Percentiles rank a stretch among this genome's conserved stretches.
phyloP scores from a whole-genome alignment of 208 protist species.

The Novymonas esmeraldas region DNA sequence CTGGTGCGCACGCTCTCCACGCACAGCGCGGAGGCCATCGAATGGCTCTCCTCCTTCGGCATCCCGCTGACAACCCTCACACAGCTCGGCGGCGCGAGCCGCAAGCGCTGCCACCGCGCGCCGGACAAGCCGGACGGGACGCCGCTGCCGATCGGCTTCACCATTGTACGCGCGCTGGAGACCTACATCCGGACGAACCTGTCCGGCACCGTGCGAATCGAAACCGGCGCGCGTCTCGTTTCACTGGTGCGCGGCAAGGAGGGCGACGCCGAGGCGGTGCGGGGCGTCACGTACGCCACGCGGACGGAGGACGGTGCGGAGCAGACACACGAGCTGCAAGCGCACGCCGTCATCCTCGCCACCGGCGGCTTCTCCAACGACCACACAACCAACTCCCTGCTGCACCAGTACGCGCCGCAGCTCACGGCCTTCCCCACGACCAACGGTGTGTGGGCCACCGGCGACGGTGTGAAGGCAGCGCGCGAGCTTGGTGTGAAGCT shows the following conservation, averaged over 20 bases:
- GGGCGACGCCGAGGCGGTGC: conserved; percentile 28
- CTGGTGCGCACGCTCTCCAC: conserved; percentile 87
- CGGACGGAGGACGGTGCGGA: conserved; percentile 15
- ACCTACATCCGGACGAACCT: conserved; percentile 74
- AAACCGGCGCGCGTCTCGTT: conserved; percentile 49
- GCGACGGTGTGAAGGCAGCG: conserved; percentile 87
- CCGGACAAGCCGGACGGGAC: conserved; percentile 74
- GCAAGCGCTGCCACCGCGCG: conserved; percentile 86
- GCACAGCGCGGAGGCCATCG: conserved; percentile 66
- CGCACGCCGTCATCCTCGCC: conserved; percentile 85
- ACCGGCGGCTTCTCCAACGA: conserved; percentile 92
- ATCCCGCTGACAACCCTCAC: conserved; percentile 83
- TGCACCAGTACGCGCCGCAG: conserved; percentile 81
- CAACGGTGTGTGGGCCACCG: conserved; percentile 83
- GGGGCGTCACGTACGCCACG: conserved; percentile 41
- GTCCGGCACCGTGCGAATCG: conserved; percentile 57
- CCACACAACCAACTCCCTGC: conserved; percentile 53
- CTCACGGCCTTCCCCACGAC: conserved; percentile 68
- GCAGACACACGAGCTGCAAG: conserved; percentile 36
- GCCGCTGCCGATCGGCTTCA: conserved; percentile 89
- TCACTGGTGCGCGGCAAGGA: conserved; percentile 41
- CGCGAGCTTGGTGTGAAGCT: conserved; percentile 62
- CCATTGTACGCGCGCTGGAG: conserved; percentile 88
- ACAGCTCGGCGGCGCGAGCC: conserved; percentile 91
- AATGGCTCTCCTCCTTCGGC: conserved; percentile 83